Conservation (phyloP, 2,329 filamentous ascomycete genomes). For the Aspergillus nomiae region DNA sequence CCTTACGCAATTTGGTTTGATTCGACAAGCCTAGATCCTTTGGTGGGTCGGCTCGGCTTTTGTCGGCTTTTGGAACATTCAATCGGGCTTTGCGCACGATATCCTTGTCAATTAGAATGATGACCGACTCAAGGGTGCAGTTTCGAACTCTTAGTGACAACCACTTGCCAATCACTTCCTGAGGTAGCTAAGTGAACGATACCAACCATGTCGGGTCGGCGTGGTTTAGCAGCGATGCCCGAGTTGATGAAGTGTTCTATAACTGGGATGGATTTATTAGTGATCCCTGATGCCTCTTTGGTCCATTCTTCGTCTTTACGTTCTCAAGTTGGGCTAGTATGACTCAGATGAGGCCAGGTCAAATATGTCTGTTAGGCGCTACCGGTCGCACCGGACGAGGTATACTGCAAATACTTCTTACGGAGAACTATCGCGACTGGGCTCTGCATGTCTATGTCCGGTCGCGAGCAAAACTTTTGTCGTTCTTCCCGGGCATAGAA, state of each 20-base stretch:
- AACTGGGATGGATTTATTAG: not conserved
- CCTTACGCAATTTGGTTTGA: no score
- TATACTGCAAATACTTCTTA: not conserved
- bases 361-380: not conserved
- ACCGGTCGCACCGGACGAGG: not conserved
- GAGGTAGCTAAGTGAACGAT: not conserved
- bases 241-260: not conserved
- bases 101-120: not conserved
- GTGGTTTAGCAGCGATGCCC: not conserved
- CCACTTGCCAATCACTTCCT: not conserved
- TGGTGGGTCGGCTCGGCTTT: not conserved
- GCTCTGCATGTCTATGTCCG: not conserved
- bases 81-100: not conserved
- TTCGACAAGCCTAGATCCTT: not conserved
- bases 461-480: not conserved
- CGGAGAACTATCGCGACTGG: not conserved
- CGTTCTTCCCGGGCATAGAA: not conserved
- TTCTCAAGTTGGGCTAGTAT: not conserved
- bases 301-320: not conserved
- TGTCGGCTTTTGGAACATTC: slow-evolving; percentile 13
- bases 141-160: not conserved
- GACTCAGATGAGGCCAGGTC: not conserved
- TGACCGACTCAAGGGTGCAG: not conserved
- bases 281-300: not conserved
- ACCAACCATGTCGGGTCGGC: not conserved